These are phyloP conservation scores for Pseudocercospora fijiensis DNA, from an alignment of 2,329 filamentous ascomycete species.

Conservation along the genomic window DNA sequence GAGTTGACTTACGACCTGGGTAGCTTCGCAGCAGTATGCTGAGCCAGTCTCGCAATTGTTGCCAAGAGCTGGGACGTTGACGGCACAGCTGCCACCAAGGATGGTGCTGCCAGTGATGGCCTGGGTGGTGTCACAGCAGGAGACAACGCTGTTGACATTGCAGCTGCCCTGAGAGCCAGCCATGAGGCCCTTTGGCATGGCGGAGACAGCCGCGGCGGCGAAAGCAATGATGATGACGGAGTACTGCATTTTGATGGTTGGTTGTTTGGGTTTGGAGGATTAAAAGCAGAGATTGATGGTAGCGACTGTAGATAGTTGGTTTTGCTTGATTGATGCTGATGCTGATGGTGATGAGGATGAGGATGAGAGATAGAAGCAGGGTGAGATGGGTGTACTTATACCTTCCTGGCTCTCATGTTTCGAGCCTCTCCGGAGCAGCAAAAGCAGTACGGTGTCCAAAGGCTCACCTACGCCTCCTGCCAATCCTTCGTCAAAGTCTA, in stretches of 20 bases:
- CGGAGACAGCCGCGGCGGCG: slow-evolving; percentile 19
- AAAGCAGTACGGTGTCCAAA: neutral
- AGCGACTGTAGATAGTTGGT: slow-evolving; percentile 17
- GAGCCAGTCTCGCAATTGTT: slow-evolving; percentile 18
- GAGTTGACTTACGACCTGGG: slow-evolving; percentile 12
- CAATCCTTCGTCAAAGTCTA: neutral
- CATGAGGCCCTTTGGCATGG: slow-evolving; percentile 4
- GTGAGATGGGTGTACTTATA: slow-evolving; percentile 21
- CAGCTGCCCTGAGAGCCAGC: slow-evolving; percentile 7
- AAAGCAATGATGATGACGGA: slow-evolving; percentile 23
- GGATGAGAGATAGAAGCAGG: slow-evolving; percentile 1
- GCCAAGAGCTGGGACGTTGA: slow-evolving; percentile 9
- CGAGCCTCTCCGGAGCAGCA: neutral
- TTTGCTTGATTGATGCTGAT: slow-evolving; percentile 17
- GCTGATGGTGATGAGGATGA: slow-evolving; percentile 18
- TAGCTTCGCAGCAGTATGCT: slow-evolving; percentile 26
- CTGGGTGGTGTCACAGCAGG: slow-evolving; percentile 21
- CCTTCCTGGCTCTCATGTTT: slow-evolving; percentile 4
- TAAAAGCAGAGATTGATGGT: slow-evolving; percentile 13
- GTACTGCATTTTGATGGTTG: slow-evolving; percentile 26
- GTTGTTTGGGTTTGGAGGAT: slow-evolving; percentile 9
- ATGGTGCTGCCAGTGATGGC: slow-evolving; percentile 13
- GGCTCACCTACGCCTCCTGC: slow-evolving; percentile 6
- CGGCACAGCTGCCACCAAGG: slow-evolving; percentile 18
- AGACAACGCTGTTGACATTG: slow-evolving; percentile 10